Base-by-base conservation (phyloP, 129 eudicot genomes). In the Artemisia tridentata region DNA sequence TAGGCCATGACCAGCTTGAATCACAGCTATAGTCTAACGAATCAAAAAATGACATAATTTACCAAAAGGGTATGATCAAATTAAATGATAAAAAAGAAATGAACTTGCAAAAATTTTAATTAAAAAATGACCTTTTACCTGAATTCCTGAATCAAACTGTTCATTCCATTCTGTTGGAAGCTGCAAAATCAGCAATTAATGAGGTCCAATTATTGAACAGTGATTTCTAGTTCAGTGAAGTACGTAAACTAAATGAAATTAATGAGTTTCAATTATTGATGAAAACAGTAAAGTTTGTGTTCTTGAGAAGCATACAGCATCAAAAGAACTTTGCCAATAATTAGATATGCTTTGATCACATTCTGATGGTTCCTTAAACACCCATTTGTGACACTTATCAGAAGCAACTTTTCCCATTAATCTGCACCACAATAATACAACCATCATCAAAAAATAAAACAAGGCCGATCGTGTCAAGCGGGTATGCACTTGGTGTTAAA, bases 361-460 rank as follows among this genome's bases (percentile, higher is more conserved):
- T 74, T 79, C 83, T 60, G 83, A 15, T 68, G 83, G 79, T 55
- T 79, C 83, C 63, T 79, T 79, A 72, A 79, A 79, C 2, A 79
- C 79, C 98, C 98, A 93, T 85, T 93, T 93, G 81, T 93, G 98
- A 77, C 98, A 93, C 84, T 93, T 93, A 93, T 93, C 98, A 76
- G 98, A 93, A 80, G 98, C 98, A 78, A 93, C 98, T 84, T 89
- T 93, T 59, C 98, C 98, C 98, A 93, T 93, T 75, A 93, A 85
- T 78, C 98, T 93, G 95, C 76, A 77, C 57, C 75, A 77, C 47
- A 80, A 48, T 74, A 53, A 18, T 38, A 72, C 68, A 73, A 73
- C 67, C 61, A 78, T 48, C 25, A 78, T 75, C 34, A 78, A 69
- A 52, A 78, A 27, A 54, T 58, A 45, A 14, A 73, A 11, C 4